A percentile compares a stretch with the other conserved stretches of the same genome.
phyloP scores from a whole-genome alignment of 257 asterid genomes.

The Solanum corneliomulleri region DNA sequence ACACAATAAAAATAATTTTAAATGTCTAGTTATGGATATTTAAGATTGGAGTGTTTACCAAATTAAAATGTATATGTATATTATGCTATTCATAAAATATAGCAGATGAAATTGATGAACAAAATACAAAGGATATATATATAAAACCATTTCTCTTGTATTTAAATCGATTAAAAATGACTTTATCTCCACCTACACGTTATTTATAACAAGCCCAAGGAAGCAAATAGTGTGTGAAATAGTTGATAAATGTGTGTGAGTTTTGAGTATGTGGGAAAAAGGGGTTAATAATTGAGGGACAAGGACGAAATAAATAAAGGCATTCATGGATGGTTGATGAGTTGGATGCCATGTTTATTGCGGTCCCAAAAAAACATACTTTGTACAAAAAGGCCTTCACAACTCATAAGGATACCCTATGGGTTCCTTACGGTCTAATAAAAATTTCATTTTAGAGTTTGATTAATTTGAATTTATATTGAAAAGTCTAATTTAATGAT shows the following conservation, averaged over 20 bases:
- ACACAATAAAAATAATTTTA: too few relatives aligned
- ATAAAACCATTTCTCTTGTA: not conserved
- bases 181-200: not conserved
- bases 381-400: not conserved
- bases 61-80: too few relatives aligned
- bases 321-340: not conserved
- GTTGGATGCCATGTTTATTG: not conserved
- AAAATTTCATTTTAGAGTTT: not conserved
- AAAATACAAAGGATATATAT: not conserved
- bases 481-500: too few relatives aligned
- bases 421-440: not conserved
- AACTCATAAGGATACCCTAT: not conserved
- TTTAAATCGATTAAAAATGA: not conserved
- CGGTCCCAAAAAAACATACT: not conserved
- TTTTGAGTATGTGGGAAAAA: not conserved
- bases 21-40: too few relatives aligned
- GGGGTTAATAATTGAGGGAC: not conserved
- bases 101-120: not conserved
- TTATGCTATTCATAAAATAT: not conserved
- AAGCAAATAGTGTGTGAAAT: not conserved
- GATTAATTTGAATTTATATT: too few relatives aligned
- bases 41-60: too few relatives aligned
- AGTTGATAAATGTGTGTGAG: not conserved
- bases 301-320: not conserved
- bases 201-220: not conserved